phyloP scores from a whole-genome alignment of 2,329 filamentous ascomycete genomes.

The Fusarium nisikadoi region DNA sequence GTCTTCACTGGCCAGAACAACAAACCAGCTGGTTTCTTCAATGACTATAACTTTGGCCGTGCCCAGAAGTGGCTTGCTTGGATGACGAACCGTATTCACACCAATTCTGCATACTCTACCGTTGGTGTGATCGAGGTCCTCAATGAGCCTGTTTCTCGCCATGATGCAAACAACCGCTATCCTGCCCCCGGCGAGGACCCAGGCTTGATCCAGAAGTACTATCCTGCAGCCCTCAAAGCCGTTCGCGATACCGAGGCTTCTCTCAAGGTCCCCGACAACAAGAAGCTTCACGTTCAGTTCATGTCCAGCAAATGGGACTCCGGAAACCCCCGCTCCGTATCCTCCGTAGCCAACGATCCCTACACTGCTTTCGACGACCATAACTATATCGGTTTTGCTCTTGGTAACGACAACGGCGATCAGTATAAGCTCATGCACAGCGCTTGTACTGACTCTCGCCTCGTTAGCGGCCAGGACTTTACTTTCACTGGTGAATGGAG shows the following conservation, averaged over 20 bases:
- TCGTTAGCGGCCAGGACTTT: conserved; percentile 26
- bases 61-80: conserved; percentile 32
- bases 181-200: conserved; percentile 27
- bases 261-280: neutral
- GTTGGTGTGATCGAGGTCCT: conserved; percentile 30
- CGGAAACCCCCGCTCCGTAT: conserved; percentile 4
- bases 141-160: conserved; percentile 27
- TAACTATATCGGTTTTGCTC: conserved; percentile 33
- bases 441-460: conserved; percentile 20
- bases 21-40: conserved; percentile 29
- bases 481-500: conserved; percentile 33
- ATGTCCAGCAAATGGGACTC: conserved; percentile 38
- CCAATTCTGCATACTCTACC: conserved; percentile 1
- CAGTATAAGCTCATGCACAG: conserved; percentile 23
- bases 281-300: conserved; percentile 35
- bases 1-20: conserved; percentile 31
- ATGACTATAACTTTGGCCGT: conserved; percentile 31
- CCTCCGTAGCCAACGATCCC: conserved; percentile 11
- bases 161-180: conserved; percentile 20
- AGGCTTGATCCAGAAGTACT: conserved; percentile 27
- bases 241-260: conserved; percentile 11
- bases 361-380: conserved; percentile 27
- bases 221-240: conserved; percentile 20
- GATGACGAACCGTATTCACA: conserved; percentile 35
- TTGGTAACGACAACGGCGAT: neutral